Base-by-base conservation (phyloP, 1,284 basidiomycete species). In the Microbotryomycetes sp. region DNA sequence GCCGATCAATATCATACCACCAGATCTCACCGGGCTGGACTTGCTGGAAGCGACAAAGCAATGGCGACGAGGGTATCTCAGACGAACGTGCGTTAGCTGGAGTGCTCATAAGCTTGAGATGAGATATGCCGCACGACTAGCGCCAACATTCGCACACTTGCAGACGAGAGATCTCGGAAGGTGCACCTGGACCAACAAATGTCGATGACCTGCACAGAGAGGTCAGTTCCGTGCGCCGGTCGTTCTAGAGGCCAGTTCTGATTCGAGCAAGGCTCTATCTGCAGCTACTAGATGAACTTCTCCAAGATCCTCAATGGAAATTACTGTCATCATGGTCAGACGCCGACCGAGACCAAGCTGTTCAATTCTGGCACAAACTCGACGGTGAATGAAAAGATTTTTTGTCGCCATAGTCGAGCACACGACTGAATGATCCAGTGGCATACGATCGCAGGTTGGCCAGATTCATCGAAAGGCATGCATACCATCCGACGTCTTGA, bases 151-250 rank as follows among this genome's bases (percentile, higher is more conserved):
- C 36, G 30, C 25, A 5, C 25, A 14, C n/a, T 14, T 31, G 19
- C 31, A 68, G 64, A 1, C 60, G 64, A 14, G 67, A 68, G 50
- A 68, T 85, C 28, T 79, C 81, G 2, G 59, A 65, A 26, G 81
- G 81, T 12, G 79, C 77, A 0, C 53, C 74, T 42, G 84, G 83
- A 0, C 76, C 82, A 2, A 74, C 74, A 9, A 83, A 81, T 61
- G 75, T 83, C 7, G 85, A 86, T 63, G 64, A 76, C 7, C 78
- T 83, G 73, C 83, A 86, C 70, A 76, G 83, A 59, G 71, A 84
- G 77, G 84, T 81, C 58, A 42, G 66, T 61, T 23, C 2, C 12
- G 14, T 28, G 30, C 7, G 30, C 19, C 9, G 9, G 19, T 52
- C 25, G 3, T 1, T 26, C 6, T 46, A 2, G n/a, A n/a, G n/a